Percentiles rank a stretch among this genome's conserved stretches.
Evolutionary conservation across 2,329 filamentous ascomycete species (phyloP).

Genomic region (Colletotrichum sp.): DNA sequence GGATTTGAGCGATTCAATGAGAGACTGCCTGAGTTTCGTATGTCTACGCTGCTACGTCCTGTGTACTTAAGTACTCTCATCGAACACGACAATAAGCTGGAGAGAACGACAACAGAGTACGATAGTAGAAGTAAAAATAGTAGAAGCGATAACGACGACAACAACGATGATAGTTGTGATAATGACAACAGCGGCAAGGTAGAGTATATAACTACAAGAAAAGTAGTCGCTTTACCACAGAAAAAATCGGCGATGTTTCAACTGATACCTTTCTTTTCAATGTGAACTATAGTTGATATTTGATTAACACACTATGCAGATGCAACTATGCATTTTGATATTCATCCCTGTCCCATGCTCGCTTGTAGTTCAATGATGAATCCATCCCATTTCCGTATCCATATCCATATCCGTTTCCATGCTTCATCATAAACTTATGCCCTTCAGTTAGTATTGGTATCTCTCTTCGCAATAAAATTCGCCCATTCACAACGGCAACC

Average conservation of each 20-base stretch:
- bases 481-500: constrained; percentile 68
- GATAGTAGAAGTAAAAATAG: neutral
- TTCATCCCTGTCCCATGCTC: neutral
- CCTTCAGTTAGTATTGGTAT: neutral
- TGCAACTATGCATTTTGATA: constrained; percentile 1
- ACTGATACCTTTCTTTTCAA: neutral
- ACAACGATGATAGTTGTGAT: too few relatives aligned
- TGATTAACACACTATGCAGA: neutral
- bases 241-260: neutral
- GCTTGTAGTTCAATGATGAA: neutral
- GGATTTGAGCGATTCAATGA: neutral
- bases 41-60: neutral
- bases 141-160: neutral
- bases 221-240: neutral
- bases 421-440: neutral
- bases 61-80: neutral
- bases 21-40: neutral
- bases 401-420: neutral
- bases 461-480: constrained; percentile 48
- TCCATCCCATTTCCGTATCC: neutral
- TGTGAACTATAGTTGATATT: neutral
- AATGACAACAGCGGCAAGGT: too few relatives aligned
- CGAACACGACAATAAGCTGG: neutral
- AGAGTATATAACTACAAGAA: neutral
- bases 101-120: neutral